These are phyloP conservation scores for Aureobasidium sp. DNA, from an alignment of 2,329 filamentous ascomycete genomes.

Conservation along the genomic window DNA sequence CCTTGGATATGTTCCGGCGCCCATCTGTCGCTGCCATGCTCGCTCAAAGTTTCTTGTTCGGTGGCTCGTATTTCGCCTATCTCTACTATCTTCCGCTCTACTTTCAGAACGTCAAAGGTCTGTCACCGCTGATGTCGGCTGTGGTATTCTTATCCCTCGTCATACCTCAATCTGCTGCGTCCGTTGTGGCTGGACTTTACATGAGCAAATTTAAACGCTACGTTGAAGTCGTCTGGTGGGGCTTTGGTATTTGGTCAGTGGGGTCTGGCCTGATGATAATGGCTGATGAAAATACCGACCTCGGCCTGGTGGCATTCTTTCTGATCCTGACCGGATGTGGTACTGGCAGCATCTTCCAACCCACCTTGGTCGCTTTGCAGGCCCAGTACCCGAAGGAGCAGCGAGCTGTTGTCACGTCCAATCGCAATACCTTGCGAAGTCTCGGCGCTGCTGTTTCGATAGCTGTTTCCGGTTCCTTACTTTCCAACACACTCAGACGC, in stretches of 20 bases:
- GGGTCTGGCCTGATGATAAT: constrained; percentile 39
- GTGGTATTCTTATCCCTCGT: constrained; percentile 49
- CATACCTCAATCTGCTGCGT: constrained; percentile 24
- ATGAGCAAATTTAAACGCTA: constrained; percentile 50
- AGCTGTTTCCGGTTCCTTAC: constrained; percentile 37
- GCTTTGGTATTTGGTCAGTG: constrained; percentile 41
- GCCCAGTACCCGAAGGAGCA: constrained; percentile 41
- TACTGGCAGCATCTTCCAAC: constrained; percentile 41
- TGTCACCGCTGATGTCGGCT: constrained; percentile 63
- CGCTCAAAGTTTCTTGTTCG: constrained; percentile 65
- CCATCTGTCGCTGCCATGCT: constrained; percentile 61
- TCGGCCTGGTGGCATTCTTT: constrained; percentile 35
- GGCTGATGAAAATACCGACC: constrained; percentile 31
- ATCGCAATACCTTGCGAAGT: constrained; percentile 44
- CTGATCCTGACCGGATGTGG: constrained; percentile 38
- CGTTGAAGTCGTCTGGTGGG: constrained; percentile 49
- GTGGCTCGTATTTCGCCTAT: constrained; percentile 65
- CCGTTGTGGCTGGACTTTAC: constrained; percentile 55
- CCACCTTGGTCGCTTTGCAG: constrained; percentile 42
- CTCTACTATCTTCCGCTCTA: constrained; percentile 54
- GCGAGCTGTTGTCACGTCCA: constrained; percentile 42
- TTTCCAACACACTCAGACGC: constrained; percentile 35
- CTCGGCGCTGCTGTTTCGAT: constrained; percentile 42
- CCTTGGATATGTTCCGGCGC: constrained; percentile 61
- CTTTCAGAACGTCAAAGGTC: not conserved